Evolutionary conservation across 2,329 filamentous ascomycete species (phyloP), one percentile per base, ranked within the genome.

Genomic region (Ilyonectria robusta): DNA sequence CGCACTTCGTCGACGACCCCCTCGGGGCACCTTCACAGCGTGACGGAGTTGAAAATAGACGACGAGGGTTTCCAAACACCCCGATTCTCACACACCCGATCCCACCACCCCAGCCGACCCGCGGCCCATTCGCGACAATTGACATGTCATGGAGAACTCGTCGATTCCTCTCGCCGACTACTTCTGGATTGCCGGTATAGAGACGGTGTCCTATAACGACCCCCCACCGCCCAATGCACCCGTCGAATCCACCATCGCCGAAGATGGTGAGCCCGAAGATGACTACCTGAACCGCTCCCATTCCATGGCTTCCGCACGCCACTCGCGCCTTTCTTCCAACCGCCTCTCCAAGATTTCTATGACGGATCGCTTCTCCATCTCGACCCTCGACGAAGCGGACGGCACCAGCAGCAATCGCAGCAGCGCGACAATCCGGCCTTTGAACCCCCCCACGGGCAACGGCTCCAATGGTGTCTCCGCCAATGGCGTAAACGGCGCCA

Each of bases 121-220:
- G 75, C 68, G 74, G 71, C 74, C 72, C 59, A 70, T 55, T 66
- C 58, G 37, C 69, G 64, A 72, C 73, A 72, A 76, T 75, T 82
- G 81, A 81, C 79, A 82, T 83, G 85, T 81, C 82, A 90, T 90
- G 88, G 88, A 89, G 78, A 84, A 80, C 81, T 85, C 88, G 66
- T 90, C 89, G 70, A 86, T 86, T 71, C 91, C 91, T 77, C 85
- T 93, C 79, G 91, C 91, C 80, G 91, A 93, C 80, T 93, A 93
- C 82, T 93, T 93, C 81, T 93, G 91, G 91, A 92, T 93, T 78
- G 91, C 91, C 72, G 91, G 91, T 76, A 85, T 93, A 81, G 90
- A 92, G 80, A 88, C 88, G 68, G 85, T 92, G 73, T 86, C 87
- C 63, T 92, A 92, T 82, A 85, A 89, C 69, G 90, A 92, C 72